These are phyloP conservation scores for Paracoccidioides lutzii DNA, from an alignment of 2,329 filamentous ascomycete genomes.

Conservation along the genomic window DNA sequence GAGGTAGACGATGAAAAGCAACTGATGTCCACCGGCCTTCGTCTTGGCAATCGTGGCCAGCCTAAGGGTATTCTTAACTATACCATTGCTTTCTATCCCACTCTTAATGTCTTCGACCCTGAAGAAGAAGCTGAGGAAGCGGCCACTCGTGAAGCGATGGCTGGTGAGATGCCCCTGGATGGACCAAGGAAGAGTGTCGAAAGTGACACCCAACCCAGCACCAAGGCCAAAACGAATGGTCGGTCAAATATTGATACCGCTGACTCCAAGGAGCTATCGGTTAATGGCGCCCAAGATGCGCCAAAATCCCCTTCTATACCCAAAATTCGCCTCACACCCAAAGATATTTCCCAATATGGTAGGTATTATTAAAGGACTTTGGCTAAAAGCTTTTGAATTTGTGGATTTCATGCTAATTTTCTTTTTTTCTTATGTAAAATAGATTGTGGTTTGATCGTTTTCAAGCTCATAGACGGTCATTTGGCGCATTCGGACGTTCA, in stretches of 20 bases:
- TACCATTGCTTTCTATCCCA: conserved; percentile 80
- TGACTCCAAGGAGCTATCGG: conserved; percentile 25
- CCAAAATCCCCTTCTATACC: conserved; percentile 36
- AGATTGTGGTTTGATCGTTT: conserved; percentile 87
- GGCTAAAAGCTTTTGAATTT: background rate
- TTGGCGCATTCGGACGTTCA: conserved; percentile 63
- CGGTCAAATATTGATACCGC: conserved; percentile 22
- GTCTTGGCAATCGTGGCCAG: conserved; percentile 57
- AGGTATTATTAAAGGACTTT: conserved; percentile 18
- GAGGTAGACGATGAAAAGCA: conserved; percentile 64
- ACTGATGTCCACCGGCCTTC: conserved; percentile 52
- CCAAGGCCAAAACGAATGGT: conserved; percentile 13
- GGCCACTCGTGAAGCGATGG: conserved; percentile 17
- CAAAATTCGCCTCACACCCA: conserved; percentile 63
- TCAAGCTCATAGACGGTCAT: conserved; percentile 84
- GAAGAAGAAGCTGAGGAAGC: conserved; percentile 48
- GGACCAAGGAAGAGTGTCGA: conserved; percentile 16
- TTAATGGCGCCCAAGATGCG: conserved; percentile 35
- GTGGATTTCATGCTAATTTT: conserved; percentile 21
- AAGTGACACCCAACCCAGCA: conserved; percentile 19
- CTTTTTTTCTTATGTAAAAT: background rate
- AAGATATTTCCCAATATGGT: conserved; percentile 71
- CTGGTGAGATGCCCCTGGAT: conserved; percentile 9
- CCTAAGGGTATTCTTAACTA: conserved; percentile 72
- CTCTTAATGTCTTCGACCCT: conserved; percentile 73